Conservation (phyloP, 768 basidiomycete genomes). For the Termitomyces eurrhizus region DNA sequence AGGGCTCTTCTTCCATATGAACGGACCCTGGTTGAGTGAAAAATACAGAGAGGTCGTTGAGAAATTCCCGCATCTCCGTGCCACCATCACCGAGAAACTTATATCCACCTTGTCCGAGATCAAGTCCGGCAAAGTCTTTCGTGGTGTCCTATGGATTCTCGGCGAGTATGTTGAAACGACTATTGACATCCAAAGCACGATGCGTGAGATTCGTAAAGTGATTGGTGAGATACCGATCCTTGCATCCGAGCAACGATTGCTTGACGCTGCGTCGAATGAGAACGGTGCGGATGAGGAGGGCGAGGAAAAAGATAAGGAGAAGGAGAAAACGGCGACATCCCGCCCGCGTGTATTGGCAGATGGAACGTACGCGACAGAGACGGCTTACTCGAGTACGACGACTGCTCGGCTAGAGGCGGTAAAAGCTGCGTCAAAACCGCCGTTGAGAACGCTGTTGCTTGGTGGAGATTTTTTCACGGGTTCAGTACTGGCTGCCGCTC, state of each 20-base stretch:
- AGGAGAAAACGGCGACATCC: conserved; percentile 45
- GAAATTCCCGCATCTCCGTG: conserved; percentile 87
- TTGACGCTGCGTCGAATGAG: conserved; percentile 65
- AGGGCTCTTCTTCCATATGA: conserved; percentile 9
- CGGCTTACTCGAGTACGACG: conserved; percentile 69
- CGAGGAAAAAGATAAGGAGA: conserved; percentile 45
- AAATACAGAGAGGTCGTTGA: conserved; percentile 83
- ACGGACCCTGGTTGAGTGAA: not conserved
- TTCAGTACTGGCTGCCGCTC: conserved; percentile 79
- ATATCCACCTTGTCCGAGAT: conserved; percentile 78
- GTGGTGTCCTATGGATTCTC: conserved; percentile 96
- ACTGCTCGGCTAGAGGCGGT: conserved; percentile 72
- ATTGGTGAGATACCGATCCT: conserved; percentile 97
- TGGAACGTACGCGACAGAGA: conserved; percentile 97
- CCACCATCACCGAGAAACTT: conserved; percentile 82
- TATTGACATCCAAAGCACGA: conserved; percentile 63
- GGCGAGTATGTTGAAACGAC: conserved; percentile 84
- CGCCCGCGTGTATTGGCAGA: conserved; percentile 86
- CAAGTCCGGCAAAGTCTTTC: conserved; percentile 95
- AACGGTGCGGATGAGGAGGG: conserved; percentile 36
- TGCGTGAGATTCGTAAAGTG: conserved; percentile 78
- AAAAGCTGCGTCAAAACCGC: conserved; percentile 86
- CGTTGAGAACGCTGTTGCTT: conserved; percentile 81
- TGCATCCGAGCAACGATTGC: conserved; percentile 79
- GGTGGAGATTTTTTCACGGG: conserved; percentile 98